Base-by-base conservation (phyloP, 805 yeast genomes). In the Tetrapisispora fleetii region DNA sequence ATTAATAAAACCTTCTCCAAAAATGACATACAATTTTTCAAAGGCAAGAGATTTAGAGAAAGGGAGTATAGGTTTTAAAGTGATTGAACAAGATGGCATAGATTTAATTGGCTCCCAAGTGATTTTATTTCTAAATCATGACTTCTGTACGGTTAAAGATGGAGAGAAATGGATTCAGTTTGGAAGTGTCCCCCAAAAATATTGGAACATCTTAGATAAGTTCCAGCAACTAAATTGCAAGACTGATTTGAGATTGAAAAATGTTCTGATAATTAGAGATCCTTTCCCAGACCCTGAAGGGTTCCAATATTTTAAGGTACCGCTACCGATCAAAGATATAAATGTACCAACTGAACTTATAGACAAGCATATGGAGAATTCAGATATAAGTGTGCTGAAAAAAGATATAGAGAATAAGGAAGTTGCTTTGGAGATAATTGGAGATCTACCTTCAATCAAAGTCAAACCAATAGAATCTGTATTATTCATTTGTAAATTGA, bases 221-320 rank as follows among this genome's bases (percentile, higher is more conserved):
- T 17, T 44, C 1, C 9, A 37, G 27, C 5, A 27, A 9, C 5
- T 11, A 8, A 21, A 22, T 16, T 17, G 5, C 3, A 22, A 32
- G 22, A 18, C 27, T n/a, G 48, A 45, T 21, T 17, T 45, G 4
- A 32, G 48, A 24, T 33, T 45, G n/a, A 45, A 28, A 11, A 24
- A 39, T 13, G 22, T 19, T 11, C 18, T 38, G 10, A 39, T 39
- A 6, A 18, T 45, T n/a, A 18, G 24, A 5, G 48, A 45, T 24
- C 48, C 48, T 4, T 45, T 45, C 18, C 48, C 48, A 18, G 48
- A 45, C 33, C 48, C 48, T 21, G 39, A 39, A 17, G 43, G 43
- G 7, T 33, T 45, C 2, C 13, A 16, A 4, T 4, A 21, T 10
- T 45, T 39, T 24, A 37, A 39, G 1, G 27, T 45, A 9, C 18